Percentiles rank a stretch among this genome's conserved stretches.
These are phyloP conservation scores for Polygonum aviculare DNA, from an alignment of 148 eudicot genomes.

Conservation along the genomic window DNA sequence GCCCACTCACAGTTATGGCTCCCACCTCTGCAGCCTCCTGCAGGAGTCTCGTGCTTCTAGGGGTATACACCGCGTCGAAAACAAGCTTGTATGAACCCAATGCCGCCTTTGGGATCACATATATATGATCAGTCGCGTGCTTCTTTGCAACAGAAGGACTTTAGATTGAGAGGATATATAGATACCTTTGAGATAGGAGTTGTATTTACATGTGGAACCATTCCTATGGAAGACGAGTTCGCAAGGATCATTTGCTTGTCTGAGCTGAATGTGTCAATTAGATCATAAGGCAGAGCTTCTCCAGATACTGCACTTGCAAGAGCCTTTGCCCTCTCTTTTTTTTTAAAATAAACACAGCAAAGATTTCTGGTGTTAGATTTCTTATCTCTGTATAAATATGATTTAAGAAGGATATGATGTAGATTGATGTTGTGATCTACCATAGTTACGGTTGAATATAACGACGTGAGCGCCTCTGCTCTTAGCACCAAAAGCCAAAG, in stretches of 20 bases:
- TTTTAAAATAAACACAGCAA: neutral
- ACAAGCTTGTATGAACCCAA: neutral
- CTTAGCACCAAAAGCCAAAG: conserved; percentile 46
- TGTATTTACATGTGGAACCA: conserved; percentile 33
- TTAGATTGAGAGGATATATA: neutral
- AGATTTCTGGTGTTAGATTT: neutral
- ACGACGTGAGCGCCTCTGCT: conserved; percentile 40
- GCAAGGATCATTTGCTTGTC: conserved; percentile 42
- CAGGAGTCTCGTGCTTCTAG: neutral
- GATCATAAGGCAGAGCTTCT: conserved; percentile 1
- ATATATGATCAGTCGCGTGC: neutral
- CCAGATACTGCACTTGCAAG: conserved; percentile 1
- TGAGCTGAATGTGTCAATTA: conserved; percentile 12
- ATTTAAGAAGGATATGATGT: conserved; percentile 12
- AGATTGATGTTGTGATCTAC: conserved; percentile 12
- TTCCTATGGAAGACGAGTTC: conserved; percentile 39
- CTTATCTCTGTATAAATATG: neutral
- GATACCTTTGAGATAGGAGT: conserved; percentile 41
- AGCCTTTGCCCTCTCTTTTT: neutral
- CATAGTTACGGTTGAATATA: conserved; percentile 42
- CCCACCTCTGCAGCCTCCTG: conserved; percentile 33
- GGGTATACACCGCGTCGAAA: conserved; percentile 1
- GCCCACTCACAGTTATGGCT: conserved; percentile 36
- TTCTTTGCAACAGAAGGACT: too few species aligned
- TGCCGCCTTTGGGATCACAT: neutral